phyloP scores from a whole-genome alignment of 169 alveolate genomes.

The Plasmodium adleri region DNA sequence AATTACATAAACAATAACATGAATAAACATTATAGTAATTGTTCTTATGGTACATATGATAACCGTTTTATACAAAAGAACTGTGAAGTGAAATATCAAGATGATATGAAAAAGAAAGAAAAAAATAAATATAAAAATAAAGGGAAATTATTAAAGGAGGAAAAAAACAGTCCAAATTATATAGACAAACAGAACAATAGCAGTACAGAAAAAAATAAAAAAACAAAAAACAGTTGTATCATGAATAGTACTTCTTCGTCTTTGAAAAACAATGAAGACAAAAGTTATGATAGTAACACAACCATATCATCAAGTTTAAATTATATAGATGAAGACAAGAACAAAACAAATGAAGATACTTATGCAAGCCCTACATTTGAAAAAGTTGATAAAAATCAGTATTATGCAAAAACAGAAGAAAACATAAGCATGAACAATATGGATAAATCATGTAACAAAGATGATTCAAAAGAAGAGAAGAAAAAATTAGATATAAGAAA shows the following conservation, averaged over 20 bases:
- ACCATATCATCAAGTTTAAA: constrained; percentile 56
- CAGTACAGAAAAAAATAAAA: neutral
- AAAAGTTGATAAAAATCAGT: constrained; percentile 36
- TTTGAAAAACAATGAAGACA: constrained; percentile 17
- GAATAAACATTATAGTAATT: no score
- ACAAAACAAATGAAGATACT: constrained; percentile 17
- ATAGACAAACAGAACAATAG: constrained; percentile 1
- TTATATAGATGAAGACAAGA: constrained; percentile 33
- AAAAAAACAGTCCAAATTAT: constrained; percentile 19
- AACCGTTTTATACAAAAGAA: neutral
- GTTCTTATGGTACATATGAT: no score
- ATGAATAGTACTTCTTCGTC: neutral
- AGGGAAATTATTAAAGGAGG: constrained; percentile 25
- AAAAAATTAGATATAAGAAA: neutral
- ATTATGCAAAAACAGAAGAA: constrained; percentile 62
- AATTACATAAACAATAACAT: no score
- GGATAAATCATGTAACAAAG: neutral
- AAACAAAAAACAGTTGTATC: neutral
- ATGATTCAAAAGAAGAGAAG: neutral
- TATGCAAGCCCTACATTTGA: constrained; percentile 40
- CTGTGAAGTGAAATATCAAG: constrained; percentile 16
- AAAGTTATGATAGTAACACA: constrained; percentile 52
- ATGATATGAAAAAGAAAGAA: constrained; percentile 42
- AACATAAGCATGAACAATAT: neutral
- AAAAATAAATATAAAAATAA: constrained; percentile 48